These are phyloP conservation scores for Pleurostoma richardsiae DNA, from an alignment of 2,329 filamentous ascomycete species.

Conservation along the genomic window DNA sequence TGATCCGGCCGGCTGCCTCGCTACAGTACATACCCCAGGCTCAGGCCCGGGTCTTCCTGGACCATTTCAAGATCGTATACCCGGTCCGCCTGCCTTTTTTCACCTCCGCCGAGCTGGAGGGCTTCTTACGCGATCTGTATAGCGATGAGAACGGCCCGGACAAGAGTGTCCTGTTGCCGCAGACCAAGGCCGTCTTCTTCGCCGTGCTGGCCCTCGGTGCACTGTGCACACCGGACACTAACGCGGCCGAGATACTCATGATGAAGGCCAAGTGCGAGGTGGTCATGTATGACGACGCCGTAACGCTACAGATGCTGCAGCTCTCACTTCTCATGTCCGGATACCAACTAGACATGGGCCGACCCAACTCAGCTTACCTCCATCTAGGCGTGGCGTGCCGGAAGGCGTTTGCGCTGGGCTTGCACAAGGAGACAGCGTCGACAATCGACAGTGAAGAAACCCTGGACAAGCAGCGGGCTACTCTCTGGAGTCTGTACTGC, in stretches of 20 bases:
- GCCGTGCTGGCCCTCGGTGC: slow-evolving; percentile 19
- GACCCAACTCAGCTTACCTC: slow-evolving; percentile 20
- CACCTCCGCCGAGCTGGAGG: slow-evolving; percentile 12
- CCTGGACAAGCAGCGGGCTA: slow-evolving; percentile 15
- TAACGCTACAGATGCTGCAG: slow-evolving; percentile 23
- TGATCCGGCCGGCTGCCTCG: slow-evolving; percentile 1
- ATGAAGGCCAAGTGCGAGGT: slow-evolving; percentile 17
- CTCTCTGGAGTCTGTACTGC: slow-evolving; percentile 21
- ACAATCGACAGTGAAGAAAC: slow-evolving; percentile 10
- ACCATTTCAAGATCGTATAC: slow-evolving; percentile 10
- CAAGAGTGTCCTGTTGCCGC: slow-evolving; percentile 10
- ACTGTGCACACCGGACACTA: slow-evolving; percentile 14
- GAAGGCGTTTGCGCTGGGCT: slow-evolving; percentile 20
- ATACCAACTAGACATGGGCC: slow-evolving; percentile 20
- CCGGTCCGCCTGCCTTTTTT: slow-evolving; percentile 13
- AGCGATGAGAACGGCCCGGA: slow-evolving; percentile 1
- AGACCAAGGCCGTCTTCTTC: slow-evolving; percentile 14
- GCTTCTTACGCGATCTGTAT: slow-evolving; percentile 13
- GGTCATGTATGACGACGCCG: slow-evolving; percentile 18
- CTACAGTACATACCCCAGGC: slow-evolving; percentile 7
- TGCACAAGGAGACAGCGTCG: slow-evolving; percentile 16
- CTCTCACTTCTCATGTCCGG: slow-evolving; percentile 17
- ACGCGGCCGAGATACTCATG: slow-evolving; percentile 16
- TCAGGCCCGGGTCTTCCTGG: slow-evolving; percentile 12
- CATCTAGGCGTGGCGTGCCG: slow-evolving; percentile 19